Evolutionary conservation across 805 yeast genomes (phyloP), one percentile per base, ranked within the genome.

Genomic region (Nakazawaea populi): DNA sequence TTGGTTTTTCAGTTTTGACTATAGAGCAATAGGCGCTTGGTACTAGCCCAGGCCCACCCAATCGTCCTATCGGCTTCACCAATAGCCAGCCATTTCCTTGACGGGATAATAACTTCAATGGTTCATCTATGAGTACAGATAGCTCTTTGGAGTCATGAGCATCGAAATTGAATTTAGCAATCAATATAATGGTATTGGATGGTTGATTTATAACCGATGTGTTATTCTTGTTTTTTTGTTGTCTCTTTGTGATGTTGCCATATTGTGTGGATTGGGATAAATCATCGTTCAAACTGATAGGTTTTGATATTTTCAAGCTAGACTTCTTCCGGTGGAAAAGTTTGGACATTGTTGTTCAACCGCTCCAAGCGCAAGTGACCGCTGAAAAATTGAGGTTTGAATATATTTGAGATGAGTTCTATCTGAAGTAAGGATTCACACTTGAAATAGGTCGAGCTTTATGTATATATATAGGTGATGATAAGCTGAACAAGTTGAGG

Each of bases 31-130:
- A 75, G 36, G 71, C 66, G 2, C 79, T 74, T 1, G 85, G 85
- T 2, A 80, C 71, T 51, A 80, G 63, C 1, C 85, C 85, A 1
- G 77, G 74, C 4, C 60, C 62, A 4, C 68, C 61, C 32, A 77
- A 52, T 52, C 72, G 68, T 41, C 76, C 78, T 35, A 80, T 71
- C n/a, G 78, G 74, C 59, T 79, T 79, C 7, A 78, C 85, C 42
- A 78, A 60, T 2, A 80, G 61, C 82, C 83, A 79, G 1, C 83
- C 85, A 56, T 75, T 73, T 1, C 75, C 75, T 41, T 68, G 70
- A 40, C 75, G 62, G 47, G 75, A 75, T 5, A 79, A 54, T 24
- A 81, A 61, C 57, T 77, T 80, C 30, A 81, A 62, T 14, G 78
- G 72, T 53, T 79, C 85, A 10, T 84, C 84, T 39, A 72, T 72